phyloP scores from a whole-genome alignment of 768 basidiomycete genomes.

The Sporobolomyces pararoseus region DNA sequence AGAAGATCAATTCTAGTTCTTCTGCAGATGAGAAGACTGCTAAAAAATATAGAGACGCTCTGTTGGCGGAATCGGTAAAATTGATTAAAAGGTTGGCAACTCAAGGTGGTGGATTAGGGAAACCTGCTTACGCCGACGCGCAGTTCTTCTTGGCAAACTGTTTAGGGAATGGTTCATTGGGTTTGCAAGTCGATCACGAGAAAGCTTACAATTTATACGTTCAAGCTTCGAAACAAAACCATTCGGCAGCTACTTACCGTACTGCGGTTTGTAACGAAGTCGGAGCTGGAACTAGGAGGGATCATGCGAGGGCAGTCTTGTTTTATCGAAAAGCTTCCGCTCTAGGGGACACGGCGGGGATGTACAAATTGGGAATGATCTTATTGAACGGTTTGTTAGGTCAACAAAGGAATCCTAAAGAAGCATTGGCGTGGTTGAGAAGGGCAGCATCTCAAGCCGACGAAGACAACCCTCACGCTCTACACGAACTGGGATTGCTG shows the following conservation, averaged over 20 bases:
- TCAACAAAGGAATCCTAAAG: constrained; percentile 78
- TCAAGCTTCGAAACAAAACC: constrained; percentile 95
- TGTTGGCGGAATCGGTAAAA: constrained; percentile 84
- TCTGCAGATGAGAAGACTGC: constrained; percentile 59
- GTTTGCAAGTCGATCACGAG: constrained; percentile 95
- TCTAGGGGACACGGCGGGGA: constrained; percentile 91
- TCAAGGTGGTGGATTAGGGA: constrained; percentile 57
- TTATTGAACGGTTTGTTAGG: constrained; percentile 77
- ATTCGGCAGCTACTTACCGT: constrained; percentile 88
- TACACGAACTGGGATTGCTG: constrained; percentile 54
- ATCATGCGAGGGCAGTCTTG: constrained; percentile 79
- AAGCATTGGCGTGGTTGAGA: constrained; percentile 90
- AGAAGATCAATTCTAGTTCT: constrained; percentile 64
- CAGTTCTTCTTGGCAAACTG: constrained; percentile 99
- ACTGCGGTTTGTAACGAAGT: constrained; percentile 99
- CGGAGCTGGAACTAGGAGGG: constrained; percentile 87
- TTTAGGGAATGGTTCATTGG: constrained; percentile 89
- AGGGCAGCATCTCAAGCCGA: constrained; percentile 96
- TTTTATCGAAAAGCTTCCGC: constrained; percentile 97
- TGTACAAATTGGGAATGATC: constrained; percentile 99
- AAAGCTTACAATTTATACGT: constrained; percentile 95
- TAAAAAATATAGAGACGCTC: constrained; percentile 81
- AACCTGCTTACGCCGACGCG: constrained; percentile 84
- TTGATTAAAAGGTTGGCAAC: constrained; percentile 88
- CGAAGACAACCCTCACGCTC: constrained; percentile 93